Conservation (phyloP, 2,329 filamentous ascomycete species). For the Polytolypa hystricis region DNA sequence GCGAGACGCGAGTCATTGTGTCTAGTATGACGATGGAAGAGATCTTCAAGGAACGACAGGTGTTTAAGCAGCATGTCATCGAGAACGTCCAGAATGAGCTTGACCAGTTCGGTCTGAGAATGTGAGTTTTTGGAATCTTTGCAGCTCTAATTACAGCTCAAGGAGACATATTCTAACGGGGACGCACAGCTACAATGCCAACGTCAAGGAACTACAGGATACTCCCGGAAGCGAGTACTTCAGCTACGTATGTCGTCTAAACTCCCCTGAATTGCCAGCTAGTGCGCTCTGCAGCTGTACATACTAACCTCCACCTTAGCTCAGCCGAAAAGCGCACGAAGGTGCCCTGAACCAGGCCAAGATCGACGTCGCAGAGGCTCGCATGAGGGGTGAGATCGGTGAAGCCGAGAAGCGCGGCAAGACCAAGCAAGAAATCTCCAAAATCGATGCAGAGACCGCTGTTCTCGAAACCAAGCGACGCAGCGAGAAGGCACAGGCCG, state of each 20-base stretch:
- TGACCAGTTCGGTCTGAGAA: constrained; percentile 66
- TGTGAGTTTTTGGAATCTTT: constrained; percentile 32
- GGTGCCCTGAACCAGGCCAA: constrained; percentile 72
- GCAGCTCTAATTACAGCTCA: too few relatives aligned
- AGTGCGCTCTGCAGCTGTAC: neutral
- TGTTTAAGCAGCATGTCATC: constrained; percentile 67
- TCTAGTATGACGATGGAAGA: constrained; percentile 90
- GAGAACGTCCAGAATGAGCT: constrained; percentile 69
- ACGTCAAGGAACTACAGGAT: constrained; percentile 80
- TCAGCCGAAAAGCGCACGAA: constrained; percentile 74
- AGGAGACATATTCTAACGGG: constrained; percentile 30
- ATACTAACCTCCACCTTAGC: constrained; percentile 16
- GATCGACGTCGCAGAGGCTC: constrained; percentile 48
- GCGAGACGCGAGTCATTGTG: constrained; percentile 72
- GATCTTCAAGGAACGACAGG: constrained; percentile 65
- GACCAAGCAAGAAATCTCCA: constrained; percentile 76
- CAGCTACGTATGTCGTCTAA: constrained; percentile 38
- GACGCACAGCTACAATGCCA: constrained; percentile 50
- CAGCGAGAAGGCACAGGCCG: constrained; percentile 66
- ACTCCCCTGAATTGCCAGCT: neutral
- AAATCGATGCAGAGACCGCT: constrained; percentile 76
- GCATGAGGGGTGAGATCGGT: constrained; percentile 49
- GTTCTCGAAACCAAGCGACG: constrained; percentile 77
- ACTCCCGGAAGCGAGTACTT: constrained; percentile 76
- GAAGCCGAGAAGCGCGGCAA: constrained; percentile 68